phyloP scores from a whole-genome alignment of 169 alveolate species.

The Plasmodium malariae region DNA sequence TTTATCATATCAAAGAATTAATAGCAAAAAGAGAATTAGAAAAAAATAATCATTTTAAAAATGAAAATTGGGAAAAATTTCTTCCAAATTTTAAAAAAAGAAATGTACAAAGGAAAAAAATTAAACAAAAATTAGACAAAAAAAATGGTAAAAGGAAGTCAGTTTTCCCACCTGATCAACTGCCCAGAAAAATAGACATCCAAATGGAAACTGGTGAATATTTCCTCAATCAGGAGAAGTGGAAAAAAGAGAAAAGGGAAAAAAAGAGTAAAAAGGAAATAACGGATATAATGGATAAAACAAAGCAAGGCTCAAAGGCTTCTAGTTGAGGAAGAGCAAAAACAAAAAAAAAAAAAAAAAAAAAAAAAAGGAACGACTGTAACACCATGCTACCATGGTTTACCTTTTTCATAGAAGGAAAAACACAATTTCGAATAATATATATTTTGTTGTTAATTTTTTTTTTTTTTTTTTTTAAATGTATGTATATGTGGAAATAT shows the following conservation, averaged over 20 bases:
- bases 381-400: no score
- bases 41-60: slow-evolving; percentile 94
- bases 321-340: no score
- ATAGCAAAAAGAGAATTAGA: slow-evolving; percentile 98
- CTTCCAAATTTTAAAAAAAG: slow-evolving; percentile 98
- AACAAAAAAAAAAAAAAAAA: no score
- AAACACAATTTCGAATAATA: no score
- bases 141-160: slow-evolving; percentile 38
- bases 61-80: slow-evolving; percentile 97
- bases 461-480: no score
- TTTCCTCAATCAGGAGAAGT: slow-evolving; percentile 90
- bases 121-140: slow-evolving; percentile 71
- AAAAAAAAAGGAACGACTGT: no score
- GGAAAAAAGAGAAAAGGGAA: slow-evolving; percentile 61
- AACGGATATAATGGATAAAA: no score
- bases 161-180: slow-evolving; percentile 77
- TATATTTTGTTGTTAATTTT: no score
- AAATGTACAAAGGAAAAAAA: slow-evolving; percentile 92
- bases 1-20: slow-evolving; percentile 98
- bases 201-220: slow-evolving; percentile 98
- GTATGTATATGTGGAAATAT: no score
- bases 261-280: no score
- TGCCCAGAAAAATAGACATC: slow-evolving; percentile 98
- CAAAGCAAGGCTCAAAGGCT: no score
- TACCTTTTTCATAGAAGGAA: no score